Conservation (phyloP, 1,284 basidiomycete genomes). For the Sporisorium scitamineum region DNA sequence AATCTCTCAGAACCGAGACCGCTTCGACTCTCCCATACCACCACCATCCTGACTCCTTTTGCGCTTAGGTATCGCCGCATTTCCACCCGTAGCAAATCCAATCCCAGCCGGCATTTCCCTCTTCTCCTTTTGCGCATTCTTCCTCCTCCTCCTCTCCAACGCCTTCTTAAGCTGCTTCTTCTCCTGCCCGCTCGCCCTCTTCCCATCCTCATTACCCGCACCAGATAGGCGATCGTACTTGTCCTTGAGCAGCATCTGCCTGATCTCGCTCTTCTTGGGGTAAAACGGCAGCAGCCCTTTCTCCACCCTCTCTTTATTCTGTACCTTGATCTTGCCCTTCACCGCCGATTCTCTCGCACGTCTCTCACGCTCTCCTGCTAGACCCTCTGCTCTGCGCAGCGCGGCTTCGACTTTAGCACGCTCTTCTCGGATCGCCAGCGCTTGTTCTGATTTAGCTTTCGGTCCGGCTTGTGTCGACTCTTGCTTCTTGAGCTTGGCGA, state of each 20-base stretch:
- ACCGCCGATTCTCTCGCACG: constrained; percentile 73
- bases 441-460: constrained; percentile 74
- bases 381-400: constrained; percentile 81
- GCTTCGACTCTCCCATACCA: constrained; percentile 8
- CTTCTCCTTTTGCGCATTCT: constrained; percentile 89
- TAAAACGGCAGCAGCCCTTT: constrained; percentile 74
- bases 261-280: constrained; percentile 82
- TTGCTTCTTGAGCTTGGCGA: constrained; percentile 78
- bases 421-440: constrained; percentile 74
- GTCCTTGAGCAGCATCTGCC: constrained; percentile 55
- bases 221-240: constrained; percentile 53
- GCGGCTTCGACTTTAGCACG: constrained; percentile 81
- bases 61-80: constrained; percentile 38
- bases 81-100: constrained; percentile 21
- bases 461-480: constrained; percentile 77
- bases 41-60: constrained; percentile 18
- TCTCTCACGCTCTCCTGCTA: constrained; percentile 75
- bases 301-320: constrained; percentile 64
- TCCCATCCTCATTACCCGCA: constrained; percentile 12
- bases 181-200: constrained; percentile 27
- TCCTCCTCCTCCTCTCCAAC: constrained; percentile 88
- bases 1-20: constrained; percentile 10
- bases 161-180: constrained; percentile 78
- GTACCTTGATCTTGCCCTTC: constrained; percentile 72
- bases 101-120: constrained; percentile 70